Conservation (phyloP, 805 yeast species). For the Suhomyces sp. region DNA sequence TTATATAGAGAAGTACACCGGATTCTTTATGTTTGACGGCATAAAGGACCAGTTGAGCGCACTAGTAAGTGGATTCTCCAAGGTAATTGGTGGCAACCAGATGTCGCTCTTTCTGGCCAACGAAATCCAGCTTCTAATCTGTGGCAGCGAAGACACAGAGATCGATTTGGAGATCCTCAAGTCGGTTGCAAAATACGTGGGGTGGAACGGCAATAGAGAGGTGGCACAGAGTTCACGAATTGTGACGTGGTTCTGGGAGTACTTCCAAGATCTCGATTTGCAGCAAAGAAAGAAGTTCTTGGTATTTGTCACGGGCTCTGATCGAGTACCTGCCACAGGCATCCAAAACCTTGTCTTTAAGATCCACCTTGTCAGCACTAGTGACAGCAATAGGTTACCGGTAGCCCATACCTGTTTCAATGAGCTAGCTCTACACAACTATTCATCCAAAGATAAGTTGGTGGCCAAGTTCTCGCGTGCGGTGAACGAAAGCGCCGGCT, state of each 20-base stretch:
- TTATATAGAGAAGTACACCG: constrained; percentile 62
- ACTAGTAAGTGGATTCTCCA: constrained; percentile 67
- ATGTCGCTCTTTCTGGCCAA: constrained; percentile 75
- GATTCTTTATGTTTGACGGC: constrained; percentile 56
- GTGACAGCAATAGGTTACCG: constrained; percentile 56
- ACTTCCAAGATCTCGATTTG: constrained; percentile 46
- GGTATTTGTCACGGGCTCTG: constrained; percentile 84
- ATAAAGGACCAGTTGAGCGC: constrained; percentile 51
- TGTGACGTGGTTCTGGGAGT: constrained; percentile 87
- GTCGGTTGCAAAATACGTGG: constrained; percentile 70
- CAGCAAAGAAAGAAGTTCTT: constrained; percentile 60
- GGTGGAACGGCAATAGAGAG: constrained; percentile 48
- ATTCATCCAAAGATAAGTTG: constrained; percentile 53
- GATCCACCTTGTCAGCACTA: constrained; percentile 47
- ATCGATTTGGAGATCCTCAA: constrained; percentile 65
- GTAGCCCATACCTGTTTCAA: constrained; percentile 94
- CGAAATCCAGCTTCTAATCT: constrained; percentile 73
- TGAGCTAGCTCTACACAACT: constrained; percentile 75
- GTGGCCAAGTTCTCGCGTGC: constrained; percentile 61
- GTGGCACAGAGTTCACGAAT: constrained; percentile 38
- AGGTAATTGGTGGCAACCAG: constrained; percentile 78
- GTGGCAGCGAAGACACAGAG: constrained; percentile 68
- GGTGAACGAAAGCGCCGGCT: constrained; percentile 78
- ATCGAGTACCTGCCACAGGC: constrained; percentile 91
- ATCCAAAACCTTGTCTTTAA: constrained; percentile 70